A percentile compares a stretch with the other conserved stretches of the same genome.
Conservation (phyloP, 345 rosid genomes). For the Cardamine chenopodiifolia region DNA sequence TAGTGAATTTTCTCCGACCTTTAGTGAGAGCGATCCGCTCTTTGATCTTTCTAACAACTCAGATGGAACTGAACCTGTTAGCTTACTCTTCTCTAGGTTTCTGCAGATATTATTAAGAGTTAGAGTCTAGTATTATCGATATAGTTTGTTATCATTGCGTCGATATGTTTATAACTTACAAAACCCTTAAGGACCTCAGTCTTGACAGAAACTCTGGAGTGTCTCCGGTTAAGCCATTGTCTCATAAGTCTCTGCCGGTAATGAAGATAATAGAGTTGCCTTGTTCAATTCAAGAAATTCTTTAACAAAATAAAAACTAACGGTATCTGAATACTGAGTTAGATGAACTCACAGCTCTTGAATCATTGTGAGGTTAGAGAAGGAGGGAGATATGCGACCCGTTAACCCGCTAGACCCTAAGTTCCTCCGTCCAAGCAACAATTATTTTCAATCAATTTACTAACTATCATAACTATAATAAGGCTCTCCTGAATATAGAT, state of each 20-base stretch:
- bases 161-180: constrained; percentile 49
- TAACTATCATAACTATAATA: background rate
- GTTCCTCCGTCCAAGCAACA: constrained; percentile 26
- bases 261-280: background rate
- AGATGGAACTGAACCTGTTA: constrained; percentile 49
- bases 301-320: background rate
- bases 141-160: background rate
- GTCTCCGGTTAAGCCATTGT: constrained; percentile 50
- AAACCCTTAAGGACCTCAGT: constrained; percentile 45
- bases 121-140: background rate
- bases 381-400: constrained; percentile 36
- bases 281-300: constrained; percentile 11
- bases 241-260: constrained; percentile 56
- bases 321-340: background rate
- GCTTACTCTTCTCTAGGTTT: constrained; percentile 47
- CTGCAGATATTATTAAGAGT: constrained; percentile 30
- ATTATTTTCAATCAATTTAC: background rate
- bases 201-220: constrained; percentile 51
- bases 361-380: constrained; percentile 46
- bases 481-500: background rate
- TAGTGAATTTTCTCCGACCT: constrained; percentile 26
- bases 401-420: constrained; percentile 47
- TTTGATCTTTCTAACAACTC: constrained; percentile 41
- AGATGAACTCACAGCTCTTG: constrained; percentile 48
- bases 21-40: constrained; percentile 36